Conservation (phyloP, 192 early-diverging fungal genomes). For the Coemansia sp. region DNA sequence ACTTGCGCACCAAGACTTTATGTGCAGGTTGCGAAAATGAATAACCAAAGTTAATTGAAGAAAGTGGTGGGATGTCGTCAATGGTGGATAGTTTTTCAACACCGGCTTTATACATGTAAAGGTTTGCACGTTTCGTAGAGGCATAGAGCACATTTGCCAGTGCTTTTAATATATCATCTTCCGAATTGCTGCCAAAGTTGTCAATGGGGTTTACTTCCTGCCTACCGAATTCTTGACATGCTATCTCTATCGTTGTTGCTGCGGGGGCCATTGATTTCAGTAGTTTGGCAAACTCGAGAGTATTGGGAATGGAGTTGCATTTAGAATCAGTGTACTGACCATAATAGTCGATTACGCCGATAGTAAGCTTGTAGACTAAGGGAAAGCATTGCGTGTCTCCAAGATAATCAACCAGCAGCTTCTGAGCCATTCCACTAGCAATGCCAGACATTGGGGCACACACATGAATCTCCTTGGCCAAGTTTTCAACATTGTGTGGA, state of each 20-base stretch:
- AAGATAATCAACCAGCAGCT: neutral
- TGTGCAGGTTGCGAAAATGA: neutral
- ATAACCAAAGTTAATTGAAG: neutral
- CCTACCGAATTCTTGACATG: neutral
- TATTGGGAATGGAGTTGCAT: neutral
- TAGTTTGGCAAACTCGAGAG: neutral
- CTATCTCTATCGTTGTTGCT: neutral
- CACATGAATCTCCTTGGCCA: neutral
- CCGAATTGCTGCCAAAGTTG: no score
- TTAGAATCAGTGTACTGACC: neutral
- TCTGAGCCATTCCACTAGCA: neutral
- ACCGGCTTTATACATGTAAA: no score
- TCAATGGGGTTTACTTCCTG: neutral
- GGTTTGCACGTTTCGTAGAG: no score
- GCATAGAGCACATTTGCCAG: no score
- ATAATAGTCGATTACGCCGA: neutral
- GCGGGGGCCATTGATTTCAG: neutral
- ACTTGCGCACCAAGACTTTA: neutral
- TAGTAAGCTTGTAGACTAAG: neutral
- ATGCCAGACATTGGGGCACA: neutral
- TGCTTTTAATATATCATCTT: no score
- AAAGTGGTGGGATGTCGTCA: neutral
- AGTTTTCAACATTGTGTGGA: neutral
- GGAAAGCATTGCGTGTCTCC: neutral
- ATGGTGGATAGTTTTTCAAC: neutral